Evolutionary conservation across 352 stramenopile species (phyloP).

Genomic region (Phytophthora podocarpi): DNA sequence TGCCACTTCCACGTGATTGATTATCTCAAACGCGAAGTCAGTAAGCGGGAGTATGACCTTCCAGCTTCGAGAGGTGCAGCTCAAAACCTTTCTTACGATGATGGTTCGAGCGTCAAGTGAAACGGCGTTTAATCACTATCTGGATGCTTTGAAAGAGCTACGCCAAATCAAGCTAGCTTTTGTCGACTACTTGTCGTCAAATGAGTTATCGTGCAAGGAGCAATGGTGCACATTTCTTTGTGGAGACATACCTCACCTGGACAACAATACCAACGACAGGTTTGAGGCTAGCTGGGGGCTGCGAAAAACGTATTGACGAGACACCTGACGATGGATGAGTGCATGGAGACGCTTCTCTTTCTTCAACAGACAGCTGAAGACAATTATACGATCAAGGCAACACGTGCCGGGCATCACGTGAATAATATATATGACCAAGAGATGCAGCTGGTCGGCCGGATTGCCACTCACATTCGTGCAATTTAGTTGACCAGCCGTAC

Average conservation of each 20-base stretch:
- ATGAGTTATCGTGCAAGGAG: slow-evolving; percentile 13
- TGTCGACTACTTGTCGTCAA: not conserved
- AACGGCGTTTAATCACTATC: not conserved
- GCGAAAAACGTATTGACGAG: slow-evolving; percentile 1
- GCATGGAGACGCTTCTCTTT: slow-evolving; percentile 4
- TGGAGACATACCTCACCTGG: slow-evolving; percentile 3
- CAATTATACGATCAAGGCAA: not conserved
- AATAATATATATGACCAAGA: slow-evolving; percentile 2
- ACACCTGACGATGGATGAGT: slow-evolving; percentile 7
- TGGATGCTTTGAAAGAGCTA: not conserved
- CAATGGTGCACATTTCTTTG: slow-evolving; percentile 5
- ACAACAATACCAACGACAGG: slow-evolving; percentile 19
- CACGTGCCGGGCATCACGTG: not conserved
- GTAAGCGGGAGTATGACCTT: not conserved
- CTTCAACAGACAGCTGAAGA: slow-evolving; percentile 5
- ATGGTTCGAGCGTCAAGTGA: slow-evolving; percentile 1
- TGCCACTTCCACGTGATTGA: slow-evolving; percentile 22
- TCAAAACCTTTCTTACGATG: not conserved
- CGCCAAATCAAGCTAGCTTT: not conserved
- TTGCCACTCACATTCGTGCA: not conserved
- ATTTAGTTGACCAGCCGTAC: not conserved
- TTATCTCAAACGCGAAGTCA: slow-evolving; percentile 5
- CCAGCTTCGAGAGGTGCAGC: not conserved
- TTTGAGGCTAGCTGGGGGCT: slow-evolving; percentile 5
- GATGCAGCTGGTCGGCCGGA: not conserved